A percentile compares a stretch with the other conserved stretches of the same genome.
These are phyloP conservation scores for Urochloa ruziziensis DNA, from an alignment of 176 grass and related monocot species.

Conservation along the genomic window DNA sequence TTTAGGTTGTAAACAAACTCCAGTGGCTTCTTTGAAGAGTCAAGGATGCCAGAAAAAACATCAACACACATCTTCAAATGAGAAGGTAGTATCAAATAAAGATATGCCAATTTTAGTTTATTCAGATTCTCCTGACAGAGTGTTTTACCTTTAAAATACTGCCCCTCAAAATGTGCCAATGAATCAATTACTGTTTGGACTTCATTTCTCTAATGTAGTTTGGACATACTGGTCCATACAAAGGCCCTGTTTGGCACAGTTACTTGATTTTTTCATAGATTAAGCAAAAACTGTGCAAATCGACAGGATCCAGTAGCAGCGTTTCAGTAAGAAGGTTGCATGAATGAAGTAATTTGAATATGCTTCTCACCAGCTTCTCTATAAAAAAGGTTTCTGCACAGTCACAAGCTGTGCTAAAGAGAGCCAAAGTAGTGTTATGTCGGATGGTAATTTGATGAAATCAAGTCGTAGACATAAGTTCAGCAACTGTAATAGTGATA, in stretches of 20 bases:
- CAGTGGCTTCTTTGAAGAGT: background rate
- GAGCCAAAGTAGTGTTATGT: background rate
- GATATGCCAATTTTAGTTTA: conserved; percentile 12
- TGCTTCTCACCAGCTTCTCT: no score
- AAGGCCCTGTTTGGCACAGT: background rate
- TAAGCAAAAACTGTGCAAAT: background rate
- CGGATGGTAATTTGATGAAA: background rate
- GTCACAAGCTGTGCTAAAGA: no score
- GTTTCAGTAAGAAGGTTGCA: background rate
- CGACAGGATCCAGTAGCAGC: no score
- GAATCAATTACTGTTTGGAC: conserved; percentile 17
- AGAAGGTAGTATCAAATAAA: conserved; percentile 18
- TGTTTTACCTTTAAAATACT: background rate
- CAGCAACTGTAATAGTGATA: background rate
- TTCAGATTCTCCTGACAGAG: background rate
- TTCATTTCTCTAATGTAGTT: background rate
- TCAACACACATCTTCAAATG: background rate
- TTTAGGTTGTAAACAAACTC: conserved; percentile 20
- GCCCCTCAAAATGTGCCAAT: background rate
- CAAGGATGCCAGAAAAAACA: background rate
- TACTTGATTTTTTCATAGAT: background rate
- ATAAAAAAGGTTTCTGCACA: no score
- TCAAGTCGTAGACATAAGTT: background rate
- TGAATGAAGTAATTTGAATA: background rate
- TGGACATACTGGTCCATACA: background rate